Conservation (phyloP, 2,329 filamentous ascomycete genomes). For the Thielaviopsis ethacetica region DNA sequence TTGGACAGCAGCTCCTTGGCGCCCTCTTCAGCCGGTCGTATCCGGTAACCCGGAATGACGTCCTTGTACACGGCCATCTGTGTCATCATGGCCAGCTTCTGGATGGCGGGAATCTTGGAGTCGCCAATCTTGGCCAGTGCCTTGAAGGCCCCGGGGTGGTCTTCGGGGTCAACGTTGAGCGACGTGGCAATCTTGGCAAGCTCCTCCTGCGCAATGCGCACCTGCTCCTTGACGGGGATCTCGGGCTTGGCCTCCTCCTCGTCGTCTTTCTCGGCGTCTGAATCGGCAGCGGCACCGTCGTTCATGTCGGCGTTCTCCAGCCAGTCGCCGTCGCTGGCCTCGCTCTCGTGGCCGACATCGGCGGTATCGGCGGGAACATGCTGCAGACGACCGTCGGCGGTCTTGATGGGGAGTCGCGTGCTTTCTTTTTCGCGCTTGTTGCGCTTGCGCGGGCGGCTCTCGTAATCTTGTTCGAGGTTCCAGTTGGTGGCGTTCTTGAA, state of each 20-base stretch:
- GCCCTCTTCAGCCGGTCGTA: slow-evolving; percentile 63
- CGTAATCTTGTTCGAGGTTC: slow-evolving; percentile 87
- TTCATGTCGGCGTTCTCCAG: slow-evolving; percentile 34
- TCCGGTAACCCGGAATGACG: slow-evolving; percentile 89
- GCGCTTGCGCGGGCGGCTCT: slow-evolving; percentile 57
- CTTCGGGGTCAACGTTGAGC: slow-evolving; percentile 86
- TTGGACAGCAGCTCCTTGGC: slow-evolving; percentile 73
- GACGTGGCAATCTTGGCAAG: slow-evolving; percentile 64
- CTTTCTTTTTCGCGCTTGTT: slow-evolving; percentile 60
- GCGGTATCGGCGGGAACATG: slow-evolving; percentile 40
- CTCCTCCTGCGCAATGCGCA: slow-evolving; percentile 80
- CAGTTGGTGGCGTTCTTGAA: slow-evolving; percentile 63
- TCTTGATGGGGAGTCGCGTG: slow-evolving; percentile 73
- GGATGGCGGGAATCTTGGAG: slow-evolving; percentile 53
- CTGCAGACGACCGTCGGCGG: slow-evolving; percentile 57
- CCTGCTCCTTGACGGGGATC: slow-evolving; percentile 61
- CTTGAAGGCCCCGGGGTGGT: slow-evolving; percentile 68
- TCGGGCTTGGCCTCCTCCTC: slow-evolving; percentile 30
- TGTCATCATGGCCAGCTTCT: slow-evolving; percentile 73
- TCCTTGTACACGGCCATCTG: slow-evolving; percentile 89
- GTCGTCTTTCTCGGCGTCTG: slow-evolving; percentile 31
- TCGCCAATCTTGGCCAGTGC: slow-evolving; percentile 57
- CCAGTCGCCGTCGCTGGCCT: slow-evolving; percentile 37
- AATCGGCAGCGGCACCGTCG: slow-evolving; percentile 37
- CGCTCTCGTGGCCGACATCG: slow-evolving; percentile 38